Evolutionary conservation across 2,329 filamentous ascomycete genomes (phyloP), one percentile per base, ranked within the genome.

Genomic region (Coniochaeta prunicola): DNA sequence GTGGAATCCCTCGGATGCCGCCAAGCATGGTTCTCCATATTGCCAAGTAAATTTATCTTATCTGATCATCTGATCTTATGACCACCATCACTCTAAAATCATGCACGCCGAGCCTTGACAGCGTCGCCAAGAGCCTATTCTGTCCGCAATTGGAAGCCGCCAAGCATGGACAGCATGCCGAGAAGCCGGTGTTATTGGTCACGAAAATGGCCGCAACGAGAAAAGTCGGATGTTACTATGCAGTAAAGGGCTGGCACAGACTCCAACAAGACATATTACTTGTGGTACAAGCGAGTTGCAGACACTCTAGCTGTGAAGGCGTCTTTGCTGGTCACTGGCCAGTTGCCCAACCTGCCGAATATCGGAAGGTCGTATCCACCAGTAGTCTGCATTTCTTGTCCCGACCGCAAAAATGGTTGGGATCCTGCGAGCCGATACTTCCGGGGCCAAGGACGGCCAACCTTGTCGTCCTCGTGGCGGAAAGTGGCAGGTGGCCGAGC

Each of bases 11-110:
- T 53, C 4, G 6, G 28, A 4, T 5, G 5, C 15, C n/a, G 30
- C 26, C 50, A 38, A 38, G 36, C 36, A 3, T 38, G 15, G 10
- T 45, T 9, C 6, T 5, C 2, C 19, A 9, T n/a, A 13, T 9
- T 24, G 53, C 53, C 53, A 55, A 55, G 53, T 31, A 2, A 34
- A 55, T 21, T 55, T 55, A 55, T 55, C 57, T 58, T 58, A 58
- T 58, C 57, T 54, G 57, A 58, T 58, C 45, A 58, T 55, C 57
- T 55, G 57, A 58, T 53, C 13, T 21, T 33, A 2, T 26, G 21
- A 21, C 28, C 31, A 34, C 53, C 28, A 55, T n/a, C n/a, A n/a
- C 28, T n/a, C 24, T 6, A n/a, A 9, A 40, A 40, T 30, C 42
- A 17, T n/a, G 13, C 24, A 28, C 21, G 53, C 30, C 53, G 30